phyloP scores from a whole-genome alignment of 352 stramenopile species.

The Pilasporangium apinafurcum region DNA sequence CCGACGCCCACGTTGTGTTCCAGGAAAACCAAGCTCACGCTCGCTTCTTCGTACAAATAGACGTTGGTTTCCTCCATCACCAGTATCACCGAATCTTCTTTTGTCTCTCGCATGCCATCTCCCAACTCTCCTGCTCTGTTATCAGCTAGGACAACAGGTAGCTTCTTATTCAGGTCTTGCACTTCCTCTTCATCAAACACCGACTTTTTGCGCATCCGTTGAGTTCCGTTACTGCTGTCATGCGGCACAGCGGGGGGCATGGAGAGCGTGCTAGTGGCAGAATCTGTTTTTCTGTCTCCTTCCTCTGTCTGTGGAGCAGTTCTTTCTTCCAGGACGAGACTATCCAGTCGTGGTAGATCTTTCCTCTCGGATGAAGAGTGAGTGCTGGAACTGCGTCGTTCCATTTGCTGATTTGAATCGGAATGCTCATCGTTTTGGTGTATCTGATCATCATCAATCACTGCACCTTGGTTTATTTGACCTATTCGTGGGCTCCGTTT shows the following conservation, averaged over 20 bases:
- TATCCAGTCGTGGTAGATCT: constrained; percentile 8
- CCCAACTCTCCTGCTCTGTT: too few species aligned
- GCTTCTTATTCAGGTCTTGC: too few species aligned
- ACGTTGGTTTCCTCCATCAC: constrained; percentile 48
- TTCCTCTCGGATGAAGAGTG: background rate
- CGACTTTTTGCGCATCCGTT: too few species aligned
- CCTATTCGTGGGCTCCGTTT: background rate
- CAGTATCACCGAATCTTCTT: constrained; percentile 5
- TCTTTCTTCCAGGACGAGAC: constrained; percentile 10
- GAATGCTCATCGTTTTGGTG: background rate
- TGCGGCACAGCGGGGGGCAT: too few species aligned
- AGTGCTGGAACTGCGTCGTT: too few species aligned
- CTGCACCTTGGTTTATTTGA: background rate
- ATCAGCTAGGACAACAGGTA: too few species aligned
- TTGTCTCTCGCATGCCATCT: too few species aligned
- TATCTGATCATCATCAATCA: background rate
- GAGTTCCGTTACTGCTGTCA: too few species aligned
- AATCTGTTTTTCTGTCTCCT: too few species aligned
- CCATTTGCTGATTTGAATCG: background rate
- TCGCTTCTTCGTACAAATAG: constrained; percentile 51
- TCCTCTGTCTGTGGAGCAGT: too few species aligned
- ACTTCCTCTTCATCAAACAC: too few species aligned
- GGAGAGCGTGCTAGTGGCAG: too few species aligned
- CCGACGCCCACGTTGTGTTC: constrained; percentile 37
- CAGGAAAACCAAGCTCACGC: constrained; percentile 40